Evolutionary conservation across 2,329 filamentous ascomycete species (phyloP).

Genomic region (Fusarium cyanostomum): DNA sequence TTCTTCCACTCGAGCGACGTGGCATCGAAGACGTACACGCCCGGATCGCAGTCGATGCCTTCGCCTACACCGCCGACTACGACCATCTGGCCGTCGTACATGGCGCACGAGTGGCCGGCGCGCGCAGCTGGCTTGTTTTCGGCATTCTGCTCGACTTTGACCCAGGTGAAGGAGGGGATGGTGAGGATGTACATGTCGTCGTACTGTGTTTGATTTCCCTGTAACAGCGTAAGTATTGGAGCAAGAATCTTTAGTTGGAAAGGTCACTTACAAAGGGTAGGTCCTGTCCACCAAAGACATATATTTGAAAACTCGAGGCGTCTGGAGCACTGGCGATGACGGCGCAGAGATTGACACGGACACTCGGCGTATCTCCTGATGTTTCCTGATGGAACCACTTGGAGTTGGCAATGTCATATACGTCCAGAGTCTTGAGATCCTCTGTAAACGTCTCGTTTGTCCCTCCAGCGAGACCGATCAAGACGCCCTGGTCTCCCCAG

Average conservation of each 20-base stretch:
- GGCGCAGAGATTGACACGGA: conserved; percentile 68
- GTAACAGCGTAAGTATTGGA: conserved; percentile 12
- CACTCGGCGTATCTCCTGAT: conserved; percentile 60
- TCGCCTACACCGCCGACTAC: conserved; percentile 69
- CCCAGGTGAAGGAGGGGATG: conserved; percentile 71
- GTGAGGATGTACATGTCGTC: conserved; percentile 71
- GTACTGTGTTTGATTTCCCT: conserved; percentile 65
- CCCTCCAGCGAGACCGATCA: conserved; percentile 78
- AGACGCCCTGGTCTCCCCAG: conserved; percentile 74
- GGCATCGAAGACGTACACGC: conserved; percentile 77
- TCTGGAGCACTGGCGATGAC: conserved; percentile 71
- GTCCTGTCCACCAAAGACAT: conserved; percentile 82
- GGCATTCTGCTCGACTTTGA: conserved; percentile 61
- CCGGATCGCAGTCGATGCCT: conserved; percentile 60
- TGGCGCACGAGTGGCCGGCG: conserved; percentile 64
- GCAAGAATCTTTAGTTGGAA: background rate
- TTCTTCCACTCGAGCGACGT: conserved; percentile 66
- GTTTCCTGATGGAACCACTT: conserved; percentile 70
- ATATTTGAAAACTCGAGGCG: conserved; percentile 79
- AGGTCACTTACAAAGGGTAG: conserved; percentile 64
- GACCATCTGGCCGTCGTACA: conserved; percentile 68
- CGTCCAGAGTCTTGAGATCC: conserved; percentile 65
- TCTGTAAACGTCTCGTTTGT: conserved; percentile 73
- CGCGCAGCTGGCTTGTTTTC: conserved; percentile 63
- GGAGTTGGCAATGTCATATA: conserved; percentile 70